Percentiles rank a stretch among this genome's conserved stretches.
These are phyloP conservation scores for Nannochloris sp. DNA, from an alignment of 139 green algal species.

Conservation along the genomic window DNA sequence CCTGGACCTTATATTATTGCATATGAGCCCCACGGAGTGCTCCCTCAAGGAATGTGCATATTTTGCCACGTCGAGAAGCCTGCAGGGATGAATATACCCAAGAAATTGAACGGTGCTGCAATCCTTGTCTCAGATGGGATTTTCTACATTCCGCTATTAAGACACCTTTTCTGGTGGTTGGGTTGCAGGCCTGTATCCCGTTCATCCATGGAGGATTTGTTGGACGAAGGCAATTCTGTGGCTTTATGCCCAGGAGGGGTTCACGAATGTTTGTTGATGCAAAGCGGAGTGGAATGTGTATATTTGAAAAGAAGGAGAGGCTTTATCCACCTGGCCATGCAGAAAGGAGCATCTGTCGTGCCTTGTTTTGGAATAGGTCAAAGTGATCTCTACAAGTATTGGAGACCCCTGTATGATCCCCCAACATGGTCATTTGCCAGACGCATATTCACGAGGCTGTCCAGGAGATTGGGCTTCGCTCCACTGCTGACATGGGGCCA, in stretches of 20 bases:
- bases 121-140: slow-evolving; percentile 21
- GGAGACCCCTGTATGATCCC: slow-evolving; percentile 23
- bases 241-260: slow-evolving; percentile 39
- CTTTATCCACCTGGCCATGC: slow-evolving; percentile 69
- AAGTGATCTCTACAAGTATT: slow-evolving; percentile 50
- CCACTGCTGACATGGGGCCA: slow-evolving; percentile 17
- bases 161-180: slow-evolving; percentile 30
- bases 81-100: background rate
- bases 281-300: slow-evolving; percentile 47
- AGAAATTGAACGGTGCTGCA: background rate
- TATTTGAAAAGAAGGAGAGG: slow-evolving; percentile 55
- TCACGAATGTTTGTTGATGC: slow-evolving; percentile 67
- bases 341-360: slow-evolving; percentile 53
- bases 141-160: slow-evolving; percentile 11
- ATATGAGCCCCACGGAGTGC: slow-evolving; percentile 32
- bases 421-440: slow-evolving; percentile 8
- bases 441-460: background rate
- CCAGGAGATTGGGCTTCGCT: slow-evolving; percentile 17
- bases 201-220: background rate
- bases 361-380: slow-evolving; percentile 87
- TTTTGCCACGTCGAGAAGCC: slow-evolving; percentile 8
- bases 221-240: slow-evolving; percentile 20
- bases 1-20: slow-evolving; percentile 10
- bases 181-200: slow-evolving; percentile 8
- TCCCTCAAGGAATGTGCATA: slow-evolving; percentile 21